Evolutionary conservation across 73 alveolate species (phyloP), one percentile per base, ranked within the genome.

Genomic region (Symbiodinium pilosum): DNA sequence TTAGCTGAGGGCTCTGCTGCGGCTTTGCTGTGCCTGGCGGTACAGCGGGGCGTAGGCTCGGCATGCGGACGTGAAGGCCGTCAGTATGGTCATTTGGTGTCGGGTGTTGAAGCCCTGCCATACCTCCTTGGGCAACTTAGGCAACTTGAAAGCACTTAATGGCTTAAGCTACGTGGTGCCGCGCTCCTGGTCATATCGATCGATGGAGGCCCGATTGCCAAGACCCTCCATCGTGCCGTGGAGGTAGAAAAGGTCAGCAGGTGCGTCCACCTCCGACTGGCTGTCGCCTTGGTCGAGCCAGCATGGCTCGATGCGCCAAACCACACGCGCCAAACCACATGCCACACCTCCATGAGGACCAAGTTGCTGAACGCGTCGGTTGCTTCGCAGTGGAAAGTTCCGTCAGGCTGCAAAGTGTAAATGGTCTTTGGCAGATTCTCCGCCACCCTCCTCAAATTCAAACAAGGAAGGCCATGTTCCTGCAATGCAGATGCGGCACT

Each of bases 201-300:
- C 75, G 87, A 89, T 89, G 86, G 96, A 89, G 6, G 96, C 96
- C 34, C 96, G 96, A n/a, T 89, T 89, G n/a, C 96, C 96, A 14
- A 89, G 28, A 26, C 94, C 92, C 34, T 52, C 43, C 69, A 84
- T 64, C 38, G 77, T 64, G 77, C 77, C 77, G 32, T 64, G 77
- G 40, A 89, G 43, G 44, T 89, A 89, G 59, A 89, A 89, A 18
- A 89, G 75, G 75, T 89, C 96, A n/a, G 96, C 96, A 18, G 96
- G 77, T 51, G 87, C 96, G n/a, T n/a, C n/a, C n/a, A n/a, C n/a
- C 42, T 87, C 94, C 69, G 77, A 64, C 36, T 64, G 77, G 43
- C 77, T 26, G 54, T 89, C 96, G 47, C 96, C 96, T 89, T n/a
- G 51, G 71, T 1, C 8, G 59, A n/a, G n/a, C n/a, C n/a, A n/a